phyloP scores from a whole-genome alignment of 768 basidiomycete species.

The Agaricus blazei region DNA sequence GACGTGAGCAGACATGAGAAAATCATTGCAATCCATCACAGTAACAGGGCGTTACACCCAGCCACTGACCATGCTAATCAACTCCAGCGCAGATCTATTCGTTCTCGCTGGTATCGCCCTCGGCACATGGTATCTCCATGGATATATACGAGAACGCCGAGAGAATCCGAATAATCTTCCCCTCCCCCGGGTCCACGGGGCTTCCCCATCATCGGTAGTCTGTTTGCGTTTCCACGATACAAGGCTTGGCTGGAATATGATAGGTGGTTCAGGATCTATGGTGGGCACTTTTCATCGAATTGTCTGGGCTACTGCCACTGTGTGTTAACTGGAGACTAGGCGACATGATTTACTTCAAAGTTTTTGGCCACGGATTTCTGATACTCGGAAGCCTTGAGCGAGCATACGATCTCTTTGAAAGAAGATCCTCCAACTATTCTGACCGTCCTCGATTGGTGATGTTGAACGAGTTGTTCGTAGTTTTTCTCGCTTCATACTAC shows the following conservation, averaged over 20 bases:
- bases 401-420: constrained; percentile 2
- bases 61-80: no score
- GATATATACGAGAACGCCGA: neutral
- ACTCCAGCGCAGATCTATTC: neutral
- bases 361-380: constrained; percentile 10
- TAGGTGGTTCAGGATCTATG: constrained; percentile 5
- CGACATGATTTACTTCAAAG: constrained; percentile 12
- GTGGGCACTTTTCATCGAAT: neutral
- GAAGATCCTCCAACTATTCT: constrained; percentile 5
- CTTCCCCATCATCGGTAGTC: constrained; percentile 8
- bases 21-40: no score
- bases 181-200: constrained; percentile 6
- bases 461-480: constrained; percentile 1
- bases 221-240: neutral
- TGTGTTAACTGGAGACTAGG: neutral
- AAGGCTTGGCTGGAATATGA: constrained; percentile 9
- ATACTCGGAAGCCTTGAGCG: constrained; percentile 1
- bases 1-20: no score
- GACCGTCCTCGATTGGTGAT: neutral
- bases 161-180: neutral
- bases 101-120: neutral
- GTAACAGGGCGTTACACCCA: no score
- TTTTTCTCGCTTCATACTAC: neutral
- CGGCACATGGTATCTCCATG: neutral
- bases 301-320: neutral